A percentile compares a stretch with the other conserved stretches of the same genome.
These are phyloP conservation scores for Leptographium flavum DNA, from an alignment of 2,329 filamentous ascomycete genomes.

Conservation along the genomic window DNA sequence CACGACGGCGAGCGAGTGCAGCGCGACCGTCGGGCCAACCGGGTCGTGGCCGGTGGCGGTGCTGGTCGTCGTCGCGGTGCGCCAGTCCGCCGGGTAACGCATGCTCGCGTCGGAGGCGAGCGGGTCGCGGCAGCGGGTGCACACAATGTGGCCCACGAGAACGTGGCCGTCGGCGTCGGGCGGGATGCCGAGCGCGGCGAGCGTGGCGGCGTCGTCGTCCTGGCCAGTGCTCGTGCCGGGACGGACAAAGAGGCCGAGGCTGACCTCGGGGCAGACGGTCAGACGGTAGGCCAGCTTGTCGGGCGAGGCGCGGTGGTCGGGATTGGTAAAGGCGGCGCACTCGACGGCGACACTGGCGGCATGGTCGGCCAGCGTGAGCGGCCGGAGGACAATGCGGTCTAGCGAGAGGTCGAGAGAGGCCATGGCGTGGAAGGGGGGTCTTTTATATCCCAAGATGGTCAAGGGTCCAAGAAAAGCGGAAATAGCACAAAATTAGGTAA, in stretches of 20 bases:
- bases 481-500: not conserved
- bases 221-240: no score
- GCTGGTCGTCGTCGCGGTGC: conserved; percentile 24
- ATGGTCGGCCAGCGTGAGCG: conserved; percentile 52
- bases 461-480: not conserved
- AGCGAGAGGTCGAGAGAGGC: conserved; percentile 1
- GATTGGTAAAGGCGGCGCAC: conserved; percentile 36
- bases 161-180: conserved; percentile 41
- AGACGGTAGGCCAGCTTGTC: conserved; percentile 64
- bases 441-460: not conserved
- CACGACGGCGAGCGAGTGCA: conserved; percentile 72
- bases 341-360: conserved; percentile 44
- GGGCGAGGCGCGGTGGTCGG: conserved; percentile 31
- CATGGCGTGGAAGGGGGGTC: no score
- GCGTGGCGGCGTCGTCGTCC: not conserved
- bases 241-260: conserved; percentile 54
- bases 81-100: conserved; percentile 57
- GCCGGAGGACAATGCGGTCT: conserved; percentile 42
- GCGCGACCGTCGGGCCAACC: conserved; percentile 56
- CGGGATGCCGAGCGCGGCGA: conserved; percentile 41
- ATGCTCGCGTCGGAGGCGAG: conserved; percentile 65
- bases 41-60: conserved; percentile 55
- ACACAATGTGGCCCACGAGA: conserved; percentile 64
- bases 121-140: conserved; percentile 51
- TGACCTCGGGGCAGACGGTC: conserved; percentile 58